phyloP scores from a whole-genome alignment of 352 stramenopile genomes.

The Phytophthora boehmeriae region DNA sequence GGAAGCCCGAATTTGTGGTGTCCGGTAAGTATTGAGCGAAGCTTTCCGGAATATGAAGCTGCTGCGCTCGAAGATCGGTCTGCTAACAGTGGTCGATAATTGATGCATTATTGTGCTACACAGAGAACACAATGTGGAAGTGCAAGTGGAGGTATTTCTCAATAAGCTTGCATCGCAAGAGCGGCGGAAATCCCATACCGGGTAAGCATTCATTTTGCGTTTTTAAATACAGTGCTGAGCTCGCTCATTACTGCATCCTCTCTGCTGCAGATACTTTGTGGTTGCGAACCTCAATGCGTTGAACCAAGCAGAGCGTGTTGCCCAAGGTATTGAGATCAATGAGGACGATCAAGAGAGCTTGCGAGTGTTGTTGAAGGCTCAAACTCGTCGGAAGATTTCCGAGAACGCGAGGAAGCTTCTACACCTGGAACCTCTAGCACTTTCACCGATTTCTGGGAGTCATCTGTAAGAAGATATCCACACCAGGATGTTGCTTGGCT shows the following conservation, averaged over 20 bases:
- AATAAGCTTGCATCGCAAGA: conserved; percentile 10
- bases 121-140: conserved; percentile 36
- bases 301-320: conserved; percentile 30
- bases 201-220: too few species aligned
- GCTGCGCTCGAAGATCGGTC: too few species aligned
- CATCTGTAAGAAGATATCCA: conserved; percentile 1
- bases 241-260: background rate
- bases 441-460: conserved; percentile 10
- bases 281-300: conserved; percentile 39
- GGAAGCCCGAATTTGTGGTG: conserved; percentile 44
- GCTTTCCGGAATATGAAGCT: too few species aligned
- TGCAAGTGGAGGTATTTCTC: conserved; percentile 27
- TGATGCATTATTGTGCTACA: background rate
- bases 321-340: conserved; percentile 22
- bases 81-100: too few species aligned
- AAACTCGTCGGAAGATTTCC: conserved; percentile 21
- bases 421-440: conserved; percentile 8
- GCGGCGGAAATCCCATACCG: conserved; percentile 13
- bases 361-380: conserved; percentile 40
- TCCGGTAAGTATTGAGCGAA: conserved; percentile 39
- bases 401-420: conserved; percentile 6
- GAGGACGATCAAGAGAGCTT: conserved; percentile 33
- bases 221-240: too few species aligned
- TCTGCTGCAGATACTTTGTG: conserved; percentile 34
- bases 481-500: background rate